Conservation (phyloP, 495 filamentous ascomycete species). For the Penicillium canescens region DNA sequence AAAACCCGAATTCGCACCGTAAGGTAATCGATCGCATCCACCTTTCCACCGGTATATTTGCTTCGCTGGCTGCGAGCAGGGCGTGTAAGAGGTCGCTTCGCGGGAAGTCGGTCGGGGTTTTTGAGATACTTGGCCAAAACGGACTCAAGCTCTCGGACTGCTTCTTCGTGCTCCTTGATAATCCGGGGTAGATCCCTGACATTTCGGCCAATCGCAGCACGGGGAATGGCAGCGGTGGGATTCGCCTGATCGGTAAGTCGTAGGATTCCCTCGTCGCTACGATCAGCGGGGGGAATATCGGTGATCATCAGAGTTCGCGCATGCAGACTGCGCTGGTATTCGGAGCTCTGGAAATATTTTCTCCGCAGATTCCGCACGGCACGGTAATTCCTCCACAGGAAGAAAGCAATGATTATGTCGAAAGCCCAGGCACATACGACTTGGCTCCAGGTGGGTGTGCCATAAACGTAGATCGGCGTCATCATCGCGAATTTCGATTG, state of each 20-base stretch:
- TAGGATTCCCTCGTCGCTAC: conserved; percentile 84
- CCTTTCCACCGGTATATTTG: conserved; percentile 48
- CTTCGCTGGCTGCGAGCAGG: conserved; percentile 69
- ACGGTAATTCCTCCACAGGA: conserved; percentile 89
- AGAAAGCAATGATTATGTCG: conserved; percentile 71
- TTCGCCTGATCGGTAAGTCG: conserved; percentile 73
- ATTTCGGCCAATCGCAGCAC: conserved; percentile 83
- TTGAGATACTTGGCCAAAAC: conserved; percentile 87
- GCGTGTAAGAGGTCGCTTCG: conserved; percentile 74
- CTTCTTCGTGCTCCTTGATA: conserved; percentile 79
- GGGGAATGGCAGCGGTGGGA: conserved; percentile 72
- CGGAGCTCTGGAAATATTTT: conserved; percentile 79
- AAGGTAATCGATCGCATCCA: conserved; percentile 94
- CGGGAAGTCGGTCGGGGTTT: conserved; percentile 77
- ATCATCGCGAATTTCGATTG: conserved; percentile 48
- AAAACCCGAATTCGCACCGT: conserved; percentile 80
- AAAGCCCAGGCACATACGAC: conserved; percentile 79
- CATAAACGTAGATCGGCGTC: conserved; percentile 50
- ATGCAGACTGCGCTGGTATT: conserved; percentile 87
- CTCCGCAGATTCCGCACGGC: conserved; percentile 68
- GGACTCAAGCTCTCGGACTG: conserved; percentile 78
- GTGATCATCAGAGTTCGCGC: conserved; percentile 90
- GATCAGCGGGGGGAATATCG: conserved; percentile 71
- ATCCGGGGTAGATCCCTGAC: conserved; percentile 83
- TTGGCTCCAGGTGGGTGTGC: conserved; percentile 64